Base-by-base conservation (phyloP, 1,139 yeast genomes). In the Diutina pseudorugosa region DNA sequence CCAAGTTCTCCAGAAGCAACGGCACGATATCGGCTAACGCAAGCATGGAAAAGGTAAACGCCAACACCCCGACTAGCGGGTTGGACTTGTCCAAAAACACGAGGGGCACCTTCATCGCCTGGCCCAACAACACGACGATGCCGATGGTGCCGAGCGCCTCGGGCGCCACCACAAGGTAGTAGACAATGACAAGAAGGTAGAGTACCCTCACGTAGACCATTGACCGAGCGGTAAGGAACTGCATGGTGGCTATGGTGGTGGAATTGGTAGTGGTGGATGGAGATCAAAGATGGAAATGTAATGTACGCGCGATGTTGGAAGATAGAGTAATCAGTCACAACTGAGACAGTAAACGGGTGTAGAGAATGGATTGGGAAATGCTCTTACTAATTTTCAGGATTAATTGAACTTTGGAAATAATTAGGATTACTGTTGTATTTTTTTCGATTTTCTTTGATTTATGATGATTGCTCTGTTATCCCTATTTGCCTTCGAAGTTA, bases 11-110 rank as follows among this genome's bases (percentile, higher is more conserved):
- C 33, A 82, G 84, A 50, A 81, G 53, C 41, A 82, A 63, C 7
- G 89, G 86, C 16, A 82, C 68, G 54, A 83, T 62, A 61, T 85
- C 94, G 27, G 71, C 61, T 4, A 82, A 16, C 0, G 80, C 80
- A 47, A 73, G 58, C 1, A 75, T 57, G 0, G 67, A 65, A 43
- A 83, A 65, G 4, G 79, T 58, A 6, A 81, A 54, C 1, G 81
- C 72, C 42, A 80, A 59, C 3, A 79, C 52, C 2, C 88, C 85
- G 54, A 77, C 66, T 50, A 79, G 70, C 19, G 82, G 82, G 56
- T 79, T 76, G 27, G 67, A 63, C 51, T 70, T 64, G 61, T 75
- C 71, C 53, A 71, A 65, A 57, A 71, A 62, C 56, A 75, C 63
- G 56, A 71, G 60, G 33, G 80, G 82, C 53, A 77, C 69, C 58